A percentile compares a stretch with the other conserved stretches of the same genome.
Conservation (phyloP, 139 green algal genomes). For the Marvania coccoides region DNA sequence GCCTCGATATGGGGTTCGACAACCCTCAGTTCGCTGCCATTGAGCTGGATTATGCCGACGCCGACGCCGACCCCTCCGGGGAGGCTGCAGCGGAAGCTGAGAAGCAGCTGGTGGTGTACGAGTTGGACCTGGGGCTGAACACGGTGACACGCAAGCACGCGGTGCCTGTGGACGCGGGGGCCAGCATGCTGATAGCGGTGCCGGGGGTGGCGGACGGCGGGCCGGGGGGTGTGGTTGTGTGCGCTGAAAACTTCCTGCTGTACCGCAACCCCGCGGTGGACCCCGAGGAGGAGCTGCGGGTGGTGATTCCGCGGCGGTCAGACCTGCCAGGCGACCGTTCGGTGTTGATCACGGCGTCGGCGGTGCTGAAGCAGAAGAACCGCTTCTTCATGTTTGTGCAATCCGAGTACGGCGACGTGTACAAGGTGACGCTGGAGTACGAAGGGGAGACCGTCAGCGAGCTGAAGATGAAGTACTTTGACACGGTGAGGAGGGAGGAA, state of each 20-base stretch:
- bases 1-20: slow-evolving; percentile 95
- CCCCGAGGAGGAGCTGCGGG: slow-evolving; percentile 56
- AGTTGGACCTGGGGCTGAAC: slow-evolving; percentile 98
- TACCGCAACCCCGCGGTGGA: slow-evolving; percentile 72
- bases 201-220: slow-evolving; percentile 79
- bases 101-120: slow-evolving; percentile 96
- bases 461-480: slow-evolving; percentile 95
- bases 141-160: slow-evolving; percentile 84
- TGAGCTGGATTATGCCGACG: slow-evolving; percentile 96
- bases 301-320: slow-evolving; percentile 83
- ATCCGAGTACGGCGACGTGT: slow-evolving; percentile 98
- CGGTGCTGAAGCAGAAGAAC: slow-evolving; percentile 82
- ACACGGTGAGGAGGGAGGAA: too few species aligned
- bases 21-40: slow-evolving; percentile 98
- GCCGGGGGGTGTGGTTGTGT: slow-evolving; percentile 89
- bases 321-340: slow-evolving; percentile 74
- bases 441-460: slow-evolving; percentile 72
- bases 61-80: slow-evolving; percentile 83
- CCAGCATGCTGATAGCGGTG: slow-evolving; percentile 93
- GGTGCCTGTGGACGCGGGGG: slow-evolving; percentile 91
- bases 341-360: slow-evolving; percentile 79
- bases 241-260: slow-evolving; percentile 95
- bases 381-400: slow-evolving; percentile 94
- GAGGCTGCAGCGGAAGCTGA: slow-evolving; percentile 82
- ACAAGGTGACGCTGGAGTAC: slow-evolving; percentile 84